Conservation (phyloP, 768 basidiomycete genomes). For the Kwoniella sp. region DNA sequence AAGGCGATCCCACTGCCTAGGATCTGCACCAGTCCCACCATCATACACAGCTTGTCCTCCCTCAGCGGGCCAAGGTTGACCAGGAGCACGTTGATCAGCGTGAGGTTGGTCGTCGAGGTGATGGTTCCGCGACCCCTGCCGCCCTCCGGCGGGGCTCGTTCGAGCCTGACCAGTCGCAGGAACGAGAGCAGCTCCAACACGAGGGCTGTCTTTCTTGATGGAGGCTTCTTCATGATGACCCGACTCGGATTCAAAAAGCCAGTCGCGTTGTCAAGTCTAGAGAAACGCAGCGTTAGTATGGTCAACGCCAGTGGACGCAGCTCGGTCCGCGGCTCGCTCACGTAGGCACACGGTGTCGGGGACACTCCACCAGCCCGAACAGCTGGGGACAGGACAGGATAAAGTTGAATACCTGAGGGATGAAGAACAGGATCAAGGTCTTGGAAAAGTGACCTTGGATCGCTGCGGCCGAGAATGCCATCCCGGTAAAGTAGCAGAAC, state of each 20-base stretch:
- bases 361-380: constrained; percentile 88
- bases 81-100: constrained; percentile 81
- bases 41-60: constrained; percentile 71
- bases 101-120: constrained; percentile 76
- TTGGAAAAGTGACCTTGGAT: constrained; percentile 98
- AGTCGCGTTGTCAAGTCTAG: constrained; percentile 71
- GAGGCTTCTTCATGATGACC: constrained; percentile 60
- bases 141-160: constrained; percentile 10
- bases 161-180: constrained; percentile 65
- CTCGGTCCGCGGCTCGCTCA: no score
- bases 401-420: constrained; percentile 98
- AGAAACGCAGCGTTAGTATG: no score
- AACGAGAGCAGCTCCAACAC: constrained; percentile 61
- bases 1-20: constrained; percentile 78
- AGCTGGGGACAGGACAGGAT: constrained; percentile 88
- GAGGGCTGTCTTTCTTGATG: constrained; percentile 57
- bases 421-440: constrained; percentile 90
- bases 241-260: constrained; percentile 75
- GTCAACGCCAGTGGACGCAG: no score
- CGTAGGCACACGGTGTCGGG: constrained; percentile 88
- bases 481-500: constrained; percentile 93
- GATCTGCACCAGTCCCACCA: constrained; percentile 72
- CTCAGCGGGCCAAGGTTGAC: constrained; percentile 75
- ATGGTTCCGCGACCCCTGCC: constrained; percentile 52
- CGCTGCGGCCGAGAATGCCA: constrained; percentile 97